These are phyloP conservation scores for Cordyceps militaris DNA, from an alignment of 2,329 filamentous ascomycete genomes.

Conservation along the genomic window DNA sequence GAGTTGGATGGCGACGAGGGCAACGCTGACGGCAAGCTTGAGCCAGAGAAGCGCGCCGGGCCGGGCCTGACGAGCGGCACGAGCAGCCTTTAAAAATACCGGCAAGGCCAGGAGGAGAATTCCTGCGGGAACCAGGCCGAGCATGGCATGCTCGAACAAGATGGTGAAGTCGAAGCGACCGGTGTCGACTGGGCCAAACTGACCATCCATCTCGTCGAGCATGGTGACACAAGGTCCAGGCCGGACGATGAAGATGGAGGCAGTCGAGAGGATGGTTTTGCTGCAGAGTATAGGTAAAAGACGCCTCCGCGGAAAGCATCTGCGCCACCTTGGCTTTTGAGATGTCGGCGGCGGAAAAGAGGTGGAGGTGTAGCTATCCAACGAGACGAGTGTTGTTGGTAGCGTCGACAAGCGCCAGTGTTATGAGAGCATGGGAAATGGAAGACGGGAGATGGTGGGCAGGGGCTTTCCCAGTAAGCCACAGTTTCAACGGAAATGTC, in stretches of 20 bases:
- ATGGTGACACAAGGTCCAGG: not conserved
- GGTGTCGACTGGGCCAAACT: slow-evolving; percentile 35
- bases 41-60: slow-evolving; percentile 16
- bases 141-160: not conserved
- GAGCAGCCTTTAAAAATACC: not conserved
- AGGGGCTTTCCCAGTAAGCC: not conserved
- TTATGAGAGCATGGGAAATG: not conserved
- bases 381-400: not conserved
- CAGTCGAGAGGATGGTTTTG: not conserved
- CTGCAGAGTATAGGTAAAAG: not conserved
- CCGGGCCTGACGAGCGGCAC: not conserved
- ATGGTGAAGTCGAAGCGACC: slow-evolving; percentile 26
- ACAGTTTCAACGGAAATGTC: not conserved
- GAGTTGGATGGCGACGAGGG: slow-evolving; percentile 15
- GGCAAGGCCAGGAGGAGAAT: not conserved
- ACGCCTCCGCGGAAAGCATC: not conserved
- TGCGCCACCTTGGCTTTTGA: not conserved
- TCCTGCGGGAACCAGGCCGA: not conserved
- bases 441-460: not conserved
- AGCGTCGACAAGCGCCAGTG: not conserved
- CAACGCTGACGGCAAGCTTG: slow-evolving; percentile 14
- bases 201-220: slow-evolving; percentile 11
- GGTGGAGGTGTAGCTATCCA: not conserved
- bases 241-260: not conserved
- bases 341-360: not conserved